A percentile compares a stretch with the other conserved stretches of the same genome.
Evolutionary conservation across 192 early-diverging fungal genomes (phyloP).

Genomic region (Haplosporangium gracile): DNA sequence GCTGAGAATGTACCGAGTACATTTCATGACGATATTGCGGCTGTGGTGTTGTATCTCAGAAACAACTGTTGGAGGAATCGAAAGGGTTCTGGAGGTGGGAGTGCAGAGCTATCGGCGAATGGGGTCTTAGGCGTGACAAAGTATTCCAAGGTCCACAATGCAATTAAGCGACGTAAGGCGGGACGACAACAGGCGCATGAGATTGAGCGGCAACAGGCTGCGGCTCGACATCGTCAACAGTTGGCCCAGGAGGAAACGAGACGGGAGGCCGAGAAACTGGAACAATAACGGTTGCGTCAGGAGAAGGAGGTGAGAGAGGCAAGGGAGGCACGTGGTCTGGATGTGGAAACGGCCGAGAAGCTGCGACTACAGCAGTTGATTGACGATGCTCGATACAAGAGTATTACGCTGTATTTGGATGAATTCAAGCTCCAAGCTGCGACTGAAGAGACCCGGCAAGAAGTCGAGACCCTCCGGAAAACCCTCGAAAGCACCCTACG

Average conservation of each 20-base stretch:
- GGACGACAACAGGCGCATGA: background rate
- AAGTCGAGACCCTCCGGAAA: background rate
- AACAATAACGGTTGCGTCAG: background rate
- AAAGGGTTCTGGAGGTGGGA: slow-evolving; percentile 4
- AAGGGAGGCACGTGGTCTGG: background rate
- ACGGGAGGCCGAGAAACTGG: background rate
- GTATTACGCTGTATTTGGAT: background rate
- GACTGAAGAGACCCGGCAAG: background rate
- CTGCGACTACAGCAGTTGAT: background rate
- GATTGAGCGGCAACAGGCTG: background rate
- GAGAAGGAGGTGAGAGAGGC: background rate
- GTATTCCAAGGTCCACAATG: background rate
- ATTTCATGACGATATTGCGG: slow-evolving; percentile 25
- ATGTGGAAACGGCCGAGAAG: background rate
- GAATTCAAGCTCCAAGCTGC: background rate
- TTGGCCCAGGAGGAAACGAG: background rate
- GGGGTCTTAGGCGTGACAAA: background rate
- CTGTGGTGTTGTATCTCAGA: background rate
- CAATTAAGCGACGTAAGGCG: background rate
- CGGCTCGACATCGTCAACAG: background rate
- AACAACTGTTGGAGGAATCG: background rate
- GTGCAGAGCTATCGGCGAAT: too few relatives aligned
- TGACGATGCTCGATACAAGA: background rate
- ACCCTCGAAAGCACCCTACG: background rate
- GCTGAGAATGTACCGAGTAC: background rate